Percentiles rank a stretch among this genome's conserved stretches.
These are phyloP conservation scores for Gonapodya prolifera DNA, from an alignment of 192 early-diverging fungal species.

Conservation along the genomic window DNA sequence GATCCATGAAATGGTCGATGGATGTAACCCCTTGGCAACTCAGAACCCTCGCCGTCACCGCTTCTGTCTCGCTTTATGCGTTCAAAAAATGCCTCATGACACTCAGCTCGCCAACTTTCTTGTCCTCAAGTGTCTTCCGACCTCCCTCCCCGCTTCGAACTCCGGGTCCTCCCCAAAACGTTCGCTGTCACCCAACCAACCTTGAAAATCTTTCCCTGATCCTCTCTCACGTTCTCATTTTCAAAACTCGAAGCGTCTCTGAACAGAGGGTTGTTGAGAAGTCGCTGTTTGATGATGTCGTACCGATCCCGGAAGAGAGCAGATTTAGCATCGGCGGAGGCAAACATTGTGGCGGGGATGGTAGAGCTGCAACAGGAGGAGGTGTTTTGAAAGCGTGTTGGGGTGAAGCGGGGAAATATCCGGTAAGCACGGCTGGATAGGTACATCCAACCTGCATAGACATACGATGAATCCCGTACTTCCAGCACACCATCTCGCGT, in stretches of 20 bases:
- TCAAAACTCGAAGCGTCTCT: constrained; percentile 45
- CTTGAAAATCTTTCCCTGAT: neutral
- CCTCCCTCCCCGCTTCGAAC: constrained; percentile 12
- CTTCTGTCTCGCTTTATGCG: neutral
- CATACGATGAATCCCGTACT: neutral
- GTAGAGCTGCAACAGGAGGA: constrained; percentile 11
- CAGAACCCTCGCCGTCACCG: neutral
- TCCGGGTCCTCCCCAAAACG: too few species aligned
- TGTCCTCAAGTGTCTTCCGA: neutral
- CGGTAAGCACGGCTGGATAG: too few species aligned
- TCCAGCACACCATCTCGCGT: constrained; percentile 1
- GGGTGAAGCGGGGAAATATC: neutral
- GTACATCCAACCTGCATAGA: neutral
- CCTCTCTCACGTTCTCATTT: constrained; percentile 8
- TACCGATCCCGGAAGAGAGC: constrained; percentile 63
- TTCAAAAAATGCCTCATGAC: neutral
- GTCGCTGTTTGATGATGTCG: constrained; percentile 62
- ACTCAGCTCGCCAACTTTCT: neutral
- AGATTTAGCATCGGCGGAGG: constrained; percentile 45
- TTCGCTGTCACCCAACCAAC: too few species aligned
- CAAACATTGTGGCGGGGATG: constrained; percentile 30
- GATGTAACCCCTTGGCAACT: neutral
- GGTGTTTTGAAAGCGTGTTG: neutral
- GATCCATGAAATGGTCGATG: constrained; percentile 5
- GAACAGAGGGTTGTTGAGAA: constrained; percentile 72